Conservation (phyloP, 495 filamentous ascomycete genomes). For the Talaromyces borbonicus region DNA sequence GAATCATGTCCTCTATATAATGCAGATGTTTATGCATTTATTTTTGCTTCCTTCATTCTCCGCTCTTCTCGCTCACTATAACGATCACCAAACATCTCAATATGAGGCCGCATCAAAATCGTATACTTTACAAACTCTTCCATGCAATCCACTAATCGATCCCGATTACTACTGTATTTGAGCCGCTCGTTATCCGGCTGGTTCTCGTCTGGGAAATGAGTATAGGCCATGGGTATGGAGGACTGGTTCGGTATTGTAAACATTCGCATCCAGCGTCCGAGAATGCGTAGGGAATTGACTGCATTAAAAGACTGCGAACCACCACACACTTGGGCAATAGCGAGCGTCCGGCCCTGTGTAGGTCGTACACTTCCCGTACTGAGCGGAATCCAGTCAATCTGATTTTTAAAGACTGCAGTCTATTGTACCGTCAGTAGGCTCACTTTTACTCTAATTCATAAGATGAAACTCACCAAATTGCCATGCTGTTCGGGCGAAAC, state of each 20-base stretch:
- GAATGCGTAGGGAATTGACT: slow-evolving; percentile 58
- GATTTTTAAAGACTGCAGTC: slow-evolving; percentile 66
- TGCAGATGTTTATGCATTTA: slow-evolving; percentile 1
- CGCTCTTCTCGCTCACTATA: slow-evolving; percentile 46
- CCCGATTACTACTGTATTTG: slow-evolving; percentile 51
- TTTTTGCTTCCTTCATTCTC: slow-evolving; percentile 14
- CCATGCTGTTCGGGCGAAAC: slow-evolving; percentile 63
- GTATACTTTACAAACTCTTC: slow-evolving; percentile 73
- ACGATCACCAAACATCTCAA: slow-evolving; percentile 54
- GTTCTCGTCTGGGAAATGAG: slow-evolving; percentile 48
- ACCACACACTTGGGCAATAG: slow-evolving; percentile 55
- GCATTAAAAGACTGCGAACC: slow-evolving; percentile 66
- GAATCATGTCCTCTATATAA: not conserved
- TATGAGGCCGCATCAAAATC: slow-evolving; percentile 52
- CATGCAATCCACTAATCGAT: slow-evolving; percentile 65
- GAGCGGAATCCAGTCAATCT: slow-evolving; percentile 68
- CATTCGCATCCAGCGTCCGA: slow-evolving; percentile 74
- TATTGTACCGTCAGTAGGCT: slow-evolving; percentile 15
- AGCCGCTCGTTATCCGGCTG: slow-evolving; percentile 44
- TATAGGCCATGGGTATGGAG: slow-evolving; percentile 55
- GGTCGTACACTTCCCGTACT: slow-evolving; percentile 53
- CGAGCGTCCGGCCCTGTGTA: slow-evolving; percentile 58
- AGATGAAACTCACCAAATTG: slow-evolving; percentile 39
- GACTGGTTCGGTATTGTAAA: slow-evolving; percentile 64
- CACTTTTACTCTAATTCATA: not conserved